Base-by-base conservation (phyloP, 2,329 filamentous ascomycete species). In the Clonostachys rosea region DNA sequence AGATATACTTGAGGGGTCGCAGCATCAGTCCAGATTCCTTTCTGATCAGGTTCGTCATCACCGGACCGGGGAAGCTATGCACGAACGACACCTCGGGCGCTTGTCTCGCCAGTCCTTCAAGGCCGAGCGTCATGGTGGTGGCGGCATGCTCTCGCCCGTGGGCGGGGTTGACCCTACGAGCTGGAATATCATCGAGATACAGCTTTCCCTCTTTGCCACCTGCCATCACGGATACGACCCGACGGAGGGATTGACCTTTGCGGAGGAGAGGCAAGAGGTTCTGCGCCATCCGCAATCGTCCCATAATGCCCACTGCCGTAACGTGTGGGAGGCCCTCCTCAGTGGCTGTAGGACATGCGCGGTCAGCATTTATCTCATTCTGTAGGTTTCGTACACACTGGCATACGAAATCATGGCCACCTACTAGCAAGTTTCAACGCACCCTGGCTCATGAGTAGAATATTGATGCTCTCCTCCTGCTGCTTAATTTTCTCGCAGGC, bases 181-280 rank as follows among this genome's bases (percentile, higher is more conserved):
- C 47, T 36, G 51, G 42, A 7, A 62, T 50, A 40, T 63, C 60
- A 17, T 61, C 54, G 3, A 43, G 13, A 18, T 52, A 54, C 37
- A 63, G 18, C 2, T 36, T 43, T 0, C 51, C 55, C 33, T 53
- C 50, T n/a, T 52, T 51, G 11, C 51, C 54, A 8, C 59, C 61
- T 2, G 53, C 54, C 42, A 61, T 49, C 34, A 61, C 52, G 20
- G 52, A 56, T 18, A 64, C 48, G 17, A 64, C 54, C 7, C 58
- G 55, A 6, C 55, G 50, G 8, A 57, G 47, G 4, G 47, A 52
- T 2, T 42, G 10, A 1, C 51, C 54, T 1, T 46, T 47, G 12
- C 40, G 64, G 3, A 86, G 66, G 0, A 76, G 68, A 0, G 82
- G 81, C 10, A 84, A 72, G 1, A 86, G 70, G 46, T 82, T 80